Percentiles rank a stretch among this genome's conserved stretches.
phyloP scores from a whole-genome alignment of 1,139 yeast genomes.

The Candida tetrigidarum region DNA sequence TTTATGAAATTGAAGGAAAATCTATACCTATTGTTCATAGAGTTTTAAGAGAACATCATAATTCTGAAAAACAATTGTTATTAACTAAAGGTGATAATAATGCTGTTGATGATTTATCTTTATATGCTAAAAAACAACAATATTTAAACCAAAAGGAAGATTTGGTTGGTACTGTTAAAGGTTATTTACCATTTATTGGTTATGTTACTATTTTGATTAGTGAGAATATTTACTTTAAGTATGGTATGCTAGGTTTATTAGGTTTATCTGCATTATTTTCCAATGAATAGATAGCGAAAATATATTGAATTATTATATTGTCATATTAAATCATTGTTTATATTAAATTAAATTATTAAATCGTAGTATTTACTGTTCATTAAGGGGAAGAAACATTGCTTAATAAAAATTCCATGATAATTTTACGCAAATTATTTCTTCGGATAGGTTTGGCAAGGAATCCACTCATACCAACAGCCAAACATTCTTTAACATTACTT shows the following conservation, averaged over 20 bases:
- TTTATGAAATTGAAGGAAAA: conserved; percentile 83
- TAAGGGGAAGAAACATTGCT: conserved; percentile 20
- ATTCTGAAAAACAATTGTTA: conserved; percentile 63
- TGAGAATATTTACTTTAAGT: conserved; percentile 82
- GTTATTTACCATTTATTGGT: conserved; percentile 89
- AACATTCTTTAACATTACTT: conserved; percentile 76
- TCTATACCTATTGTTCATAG: conserved; percentile 95
- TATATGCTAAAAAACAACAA: conserved; percentile 76
- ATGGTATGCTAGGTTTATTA: conserved; percentile 68
- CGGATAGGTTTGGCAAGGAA: conserved; percentile 87
- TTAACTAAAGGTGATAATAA: conserved; percentile 98
- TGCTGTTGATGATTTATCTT: conserved; percentile 85
- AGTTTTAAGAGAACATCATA: conserved; percentile 81
- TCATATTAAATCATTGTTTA: too few relatives aligned
- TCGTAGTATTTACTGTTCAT: background rate
- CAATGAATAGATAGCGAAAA: conserved; percentile 32
- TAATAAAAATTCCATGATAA: conserved; percentile 44
- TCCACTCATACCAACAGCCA: conserved; percentile 85
- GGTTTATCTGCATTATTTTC: conserved; percentile 59
- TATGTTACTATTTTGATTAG: conserved; percentile 90
- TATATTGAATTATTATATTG: background rate
- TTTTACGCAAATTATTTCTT: conserved; percentile 63
- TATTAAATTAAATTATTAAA: background rate
- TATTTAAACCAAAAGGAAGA: conserved; percentile 80
- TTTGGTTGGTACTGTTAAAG: conserved; percentile 89